These are phyloP conservation scores for Ogataea trehalophila DNA, from an alignment of 805 yeast species.

Conservation along the genomic window DNA sequence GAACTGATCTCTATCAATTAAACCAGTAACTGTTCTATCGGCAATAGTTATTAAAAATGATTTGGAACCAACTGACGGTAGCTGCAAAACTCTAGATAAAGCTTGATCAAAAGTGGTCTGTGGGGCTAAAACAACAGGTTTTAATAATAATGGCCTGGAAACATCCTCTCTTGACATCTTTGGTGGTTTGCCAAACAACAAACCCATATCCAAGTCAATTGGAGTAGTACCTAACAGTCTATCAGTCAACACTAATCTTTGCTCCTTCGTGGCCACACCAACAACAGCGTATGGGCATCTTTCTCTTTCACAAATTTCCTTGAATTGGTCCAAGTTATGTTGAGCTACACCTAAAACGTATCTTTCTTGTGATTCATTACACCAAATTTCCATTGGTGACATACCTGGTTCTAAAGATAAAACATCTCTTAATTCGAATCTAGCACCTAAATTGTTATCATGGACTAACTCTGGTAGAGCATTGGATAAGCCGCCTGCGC, in stretches of 20 bases:
- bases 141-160: slow-evolving; percentile 53
- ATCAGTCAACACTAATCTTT: slow-evolving; percentile 78
- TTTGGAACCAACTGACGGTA: slow-evolving; percentile 95
- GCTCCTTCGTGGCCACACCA: slow-evolving; percentile 87
- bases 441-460: slow-evolving; percentile 94
- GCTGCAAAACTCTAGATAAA: slow-evolving; percentile 70
- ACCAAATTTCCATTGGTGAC: slow-evolving; percentile 99
- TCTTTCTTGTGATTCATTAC: slow-evolving; percentile 98
- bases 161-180: slow-evolving; percentile 77
- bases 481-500: slow-evolving; percentile 98
- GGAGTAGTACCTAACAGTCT: slow-evolving; percentile 74
- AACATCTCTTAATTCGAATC: slow-evolving; percentile 84
- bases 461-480: slow-evolving; percentile 97
- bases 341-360: slow-evolving; percentile 91
- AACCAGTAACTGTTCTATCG: slow-evolving; percentile 95
- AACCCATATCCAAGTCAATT: slow-evolving; percentile 92
- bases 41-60: slow-evolving; percentile 95
- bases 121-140: slow-evolving; percentile 28
- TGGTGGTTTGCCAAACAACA: slow-evolving; percentile 95
- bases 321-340: slow-evolving; percentile 65
- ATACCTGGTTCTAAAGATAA: slow-evolving; percentile 92
- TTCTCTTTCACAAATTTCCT: slow-evolving; percentile 84
- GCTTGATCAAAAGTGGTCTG: slow-evolving; percentile 54
- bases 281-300: slow-evolving; percentile 96
- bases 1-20: slow-evolving; percentile 95